Evolutionary conservation across 495 filamentous ascomycete genomes (phyloP).

Genomic region (Penicillium ucsense): DNA sequence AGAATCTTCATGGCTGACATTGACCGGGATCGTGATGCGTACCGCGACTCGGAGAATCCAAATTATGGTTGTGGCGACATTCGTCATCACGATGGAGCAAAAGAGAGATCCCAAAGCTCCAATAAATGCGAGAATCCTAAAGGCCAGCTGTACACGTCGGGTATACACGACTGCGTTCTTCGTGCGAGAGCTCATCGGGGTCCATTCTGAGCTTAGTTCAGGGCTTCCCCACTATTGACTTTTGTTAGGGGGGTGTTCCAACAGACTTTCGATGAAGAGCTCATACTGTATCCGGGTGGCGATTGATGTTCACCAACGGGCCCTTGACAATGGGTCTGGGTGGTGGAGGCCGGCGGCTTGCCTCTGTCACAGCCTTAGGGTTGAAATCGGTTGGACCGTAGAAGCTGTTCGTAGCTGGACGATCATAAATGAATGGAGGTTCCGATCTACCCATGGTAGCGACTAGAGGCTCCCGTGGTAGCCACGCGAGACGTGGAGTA

Average conservation of each 20-base stretch:
- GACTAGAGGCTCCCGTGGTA: conserved; percentile 19
- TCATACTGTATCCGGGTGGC: conserved; percentile 69
- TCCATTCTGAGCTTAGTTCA: conserved; percentile 43
- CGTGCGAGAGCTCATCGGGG: conserved; percentile 59
- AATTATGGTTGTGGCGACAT: conserved; percentile 46
- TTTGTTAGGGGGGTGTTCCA: conserved; percentile 4
- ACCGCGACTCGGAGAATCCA: conserved; percentile 77
- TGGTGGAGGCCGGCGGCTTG: conserved; percentile 49
- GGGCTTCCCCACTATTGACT: conserved; percentile 26
- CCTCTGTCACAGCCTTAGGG: conserved; percentile 70
- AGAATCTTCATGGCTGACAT: neutral
- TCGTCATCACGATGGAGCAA: conserved; percentile 62
- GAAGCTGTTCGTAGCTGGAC: conserved; percentile 38
- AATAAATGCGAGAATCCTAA: conserved; percentile 56
- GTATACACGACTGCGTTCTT: conserved; percentile 59
- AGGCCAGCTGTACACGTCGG: conserved; percentile 52
- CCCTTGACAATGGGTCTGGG: conserved; percentile 57
- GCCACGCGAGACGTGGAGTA: conserved; percentile 23
- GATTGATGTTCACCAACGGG: conserved; percentile 66
- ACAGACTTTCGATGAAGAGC: neutral
- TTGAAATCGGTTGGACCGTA: conserved; percentile 58
- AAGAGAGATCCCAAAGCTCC: conserved; percentile 60
- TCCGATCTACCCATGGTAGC: conserved; percentile 47
- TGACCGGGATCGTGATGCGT: conserved; percentile 17
- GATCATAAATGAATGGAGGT: conserved; percentile 72